Conservation (phyloP, 441 rosid genomes). For the Iberis amara region DNA sequence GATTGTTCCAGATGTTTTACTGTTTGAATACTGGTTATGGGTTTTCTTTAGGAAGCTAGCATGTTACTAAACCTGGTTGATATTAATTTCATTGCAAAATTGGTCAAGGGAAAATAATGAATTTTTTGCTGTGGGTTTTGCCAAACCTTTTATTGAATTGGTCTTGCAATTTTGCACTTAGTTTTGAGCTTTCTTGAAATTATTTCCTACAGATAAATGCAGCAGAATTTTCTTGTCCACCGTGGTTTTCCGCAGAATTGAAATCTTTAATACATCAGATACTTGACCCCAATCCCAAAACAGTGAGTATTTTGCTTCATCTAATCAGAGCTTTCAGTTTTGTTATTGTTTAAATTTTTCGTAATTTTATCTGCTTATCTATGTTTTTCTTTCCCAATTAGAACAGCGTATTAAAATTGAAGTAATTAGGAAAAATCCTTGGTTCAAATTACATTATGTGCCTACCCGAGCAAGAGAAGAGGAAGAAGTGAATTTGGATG, state of each 20-base stretch:
- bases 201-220: slow-evolving; percentile 57
- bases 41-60: neutral
- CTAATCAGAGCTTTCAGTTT: neutral
- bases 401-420: slow-evolving; percentile 74
- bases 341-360: neutral
- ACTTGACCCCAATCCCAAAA: slow-evolving; percentile 74
- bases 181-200: slow-evolving; percentile 14
- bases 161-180: neutral
- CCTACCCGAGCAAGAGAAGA: slow-evolving; percentile 48
- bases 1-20: neutral
- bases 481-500: slow-evolving; percentile 71
- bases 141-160: neutral
- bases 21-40: neutral
- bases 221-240: slow-evolving; percentile 71
- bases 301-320: slow-evolving; percentile 50
- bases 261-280: slow-evolving; percentile 62
- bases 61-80: neutral
- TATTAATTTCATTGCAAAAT: neutral
- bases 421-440: slow-evolving; percentile 52
- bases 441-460: slow-evolving; percentile 59
- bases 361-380: slow-evolving; percentile 20
- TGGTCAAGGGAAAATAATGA: neutral
- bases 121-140: slow-evolving; percentile 6
- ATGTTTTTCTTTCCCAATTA: slow-evolving; percentile 24
- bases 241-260: slow-evolving; percentile 72